Percentiles rank a stretch among this genome's conserved stretches.
These are phyloP conservation scores for Cytospora chrysosperma DNA, from an alignment of 2,329 filamentous ascomycete species.

Conservation along the genomic window DNA sequence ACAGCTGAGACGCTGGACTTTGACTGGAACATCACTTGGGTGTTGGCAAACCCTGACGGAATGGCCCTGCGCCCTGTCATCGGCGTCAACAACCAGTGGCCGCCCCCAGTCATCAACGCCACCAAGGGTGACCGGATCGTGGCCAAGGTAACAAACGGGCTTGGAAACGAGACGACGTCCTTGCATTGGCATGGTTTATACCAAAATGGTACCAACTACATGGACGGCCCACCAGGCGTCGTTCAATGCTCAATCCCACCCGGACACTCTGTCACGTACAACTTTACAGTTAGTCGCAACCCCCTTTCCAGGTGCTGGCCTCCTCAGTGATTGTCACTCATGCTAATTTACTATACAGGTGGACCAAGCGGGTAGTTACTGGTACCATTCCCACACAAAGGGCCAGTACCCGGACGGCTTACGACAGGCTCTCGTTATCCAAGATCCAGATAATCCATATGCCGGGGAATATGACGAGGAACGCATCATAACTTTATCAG, in stretches of 20 bases:
- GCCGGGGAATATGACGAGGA: slow-evolving; percentile 60
- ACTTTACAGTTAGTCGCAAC: slow-evolving; percentile 60
- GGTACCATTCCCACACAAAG: slow-evolving; percentile 71
- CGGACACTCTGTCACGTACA: slow-evolving; percentile 65
- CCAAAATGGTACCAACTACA: slow-evolving; percentile 60
- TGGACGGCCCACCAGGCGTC: slow-evolving; percentile 68
- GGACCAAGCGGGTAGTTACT: slow-evolving; percentile 74
- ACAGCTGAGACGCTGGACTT: not conserved
- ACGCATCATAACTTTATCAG: slow-evolving; percentile 62
- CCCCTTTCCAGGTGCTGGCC: not conserved
- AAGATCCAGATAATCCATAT: slow-evolving; percentile 62
- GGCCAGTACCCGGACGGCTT: slow-evolving; percentile 72
- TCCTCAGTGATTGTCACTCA: not conserved
- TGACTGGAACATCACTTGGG: slow-evolving; percentile 19
- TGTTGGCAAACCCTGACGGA: slow-evolving; percentile 13
- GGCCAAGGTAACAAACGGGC: slow-evolving; percentile 11
- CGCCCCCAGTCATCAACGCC: slow-evolving; percentile 10
- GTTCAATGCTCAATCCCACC: slow-evolving; percentile 67
- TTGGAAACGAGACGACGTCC: slow-evolving; percentile 16
- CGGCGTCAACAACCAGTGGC: slow-evolving; percentile 16
- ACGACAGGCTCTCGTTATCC: slow-evolving; percentile 61
- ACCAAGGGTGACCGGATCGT: slow-evolving; percentile 14
- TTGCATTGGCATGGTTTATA: slow-evolving; percentile 17
- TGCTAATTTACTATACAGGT: not conserved
- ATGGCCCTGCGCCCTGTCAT: slow-evolving; percentile 5